Conservation (phyloP, 140 eudicot species). For the Stevia rebaudiana region DNA sequence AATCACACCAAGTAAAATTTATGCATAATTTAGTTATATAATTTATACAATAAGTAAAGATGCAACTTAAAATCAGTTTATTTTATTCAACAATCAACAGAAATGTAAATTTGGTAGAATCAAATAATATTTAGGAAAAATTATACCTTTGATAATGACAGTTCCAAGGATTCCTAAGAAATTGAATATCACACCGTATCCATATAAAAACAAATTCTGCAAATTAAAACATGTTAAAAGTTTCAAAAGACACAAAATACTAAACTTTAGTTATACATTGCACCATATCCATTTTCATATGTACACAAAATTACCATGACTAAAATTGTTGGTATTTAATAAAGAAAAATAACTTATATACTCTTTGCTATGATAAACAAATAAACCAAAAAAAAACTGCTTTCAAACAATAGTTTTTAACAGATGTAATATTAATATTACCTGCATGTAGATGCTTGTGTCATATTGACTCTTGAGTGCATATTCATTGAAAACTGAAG, state of each 20-base stretch:
- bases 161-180: conserved; percentile 79
- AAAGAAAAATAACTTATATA: background rate
- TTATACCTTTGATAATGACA: conserved; percentile 70
- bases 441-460: conserved; percentile 99
- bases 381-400: background rate
- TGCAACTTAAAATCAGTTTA: background rate
- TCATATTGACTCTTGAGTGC: conserved; percentile 96
- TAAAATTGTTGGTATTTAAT: background rate
- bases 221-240: conserved; percentile 16
- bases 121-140: background rate
- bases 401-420: background rate
- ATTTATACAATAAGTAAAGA: background rate
- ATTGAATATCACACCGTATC: conserved; percentile 98
- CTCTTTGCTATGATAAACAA: background rate
- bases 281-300: background rate
- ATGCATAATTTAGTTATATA: background rate
- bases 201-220: conserved; percentile 91
- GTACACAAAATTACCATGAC: background rate
- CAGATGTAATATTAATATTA: conserved; percentile 24
- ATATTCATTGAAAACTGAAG: conserved; percentile 94
- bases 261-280: background rate
- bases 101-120: background rate
- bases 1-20: background rate
- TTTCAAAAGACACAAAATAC: background rate
- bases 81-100: conserved; percentile 4